Percentiles rank a stretch among this genome's conserved stretches.
phyloP scores from a whole-genome alignment of 2,329 filamentous ascomycete species.

The Phyllosticta capitalensis region DNA sequence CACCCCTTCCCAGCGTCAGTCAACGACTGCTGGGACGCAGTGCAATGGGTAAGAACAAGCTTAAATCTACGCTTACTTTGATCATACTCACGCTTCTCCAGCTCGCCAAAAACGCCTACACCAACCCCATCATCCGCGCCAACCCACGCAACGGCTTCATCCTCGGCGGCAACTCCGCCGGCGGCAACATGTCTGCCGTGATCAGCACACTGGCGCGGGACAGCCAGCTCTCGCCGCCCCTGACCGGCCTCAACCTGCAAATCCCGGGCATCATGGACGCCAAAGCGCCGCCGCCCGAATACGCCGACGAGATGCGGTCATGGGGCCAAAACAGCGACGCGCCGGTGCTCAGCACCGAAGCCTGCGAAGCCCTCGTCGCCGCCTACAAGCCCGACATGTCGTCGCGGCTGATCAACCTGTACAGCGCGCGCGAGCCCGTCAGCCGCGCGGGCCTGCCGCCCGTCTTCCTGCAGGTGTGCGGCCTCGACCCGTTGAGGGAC shows the following conservation, averaged over 20 bases:
- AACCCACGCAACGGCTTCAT: slow-evolving; percentile 15
- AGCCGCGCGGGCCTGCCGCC: slow-evolving; percentile 27
- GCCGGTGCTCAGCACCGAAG: slow-evolving; percentile 12
- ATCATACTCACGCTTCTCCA: neutral
- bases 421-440: neutral
- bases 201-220: slow-evolving; percentile 16
- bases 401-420: slow-evolving; percentile 20
- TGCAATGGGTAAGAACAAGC: slow-evolving; percentile 14
- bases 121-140: slow-evolving; percentile 7
- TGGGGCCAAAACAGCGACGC: slow-evolving; percentile 15
- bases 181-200: slow-evolving; percentile 15
- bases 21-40: slow-evolving; percentile 37
- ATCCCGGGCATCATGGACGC: slow-evolving; percentile 17
- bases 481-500: slow-evolving; percentile 41
- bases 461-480: slow-evolving; percentile 43
- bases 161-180: slow-evolving; percentile 15
- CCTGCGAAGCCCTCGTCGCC: slow-evolving; percentile 10
- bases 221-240: slow-evolving; percentile 12
- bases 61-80: neutral
- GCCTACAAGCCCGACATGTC: slow-evolving; percentile 23
- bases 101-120: slow-evolving; percentile 12
- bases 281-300: slow-evolving; percentile 17
- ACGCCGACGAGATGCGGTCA: slow-evolving; percentile 13
- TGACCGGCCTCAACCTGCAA: slow-evolving; percentile 14
- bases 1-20: slow-evolving; percentile 53